These are phyloP conservation scores for Scalesia atractyloides DNA, from an alignment of 129 eudicot genomes.

Conservation along the genomic window DNA sequence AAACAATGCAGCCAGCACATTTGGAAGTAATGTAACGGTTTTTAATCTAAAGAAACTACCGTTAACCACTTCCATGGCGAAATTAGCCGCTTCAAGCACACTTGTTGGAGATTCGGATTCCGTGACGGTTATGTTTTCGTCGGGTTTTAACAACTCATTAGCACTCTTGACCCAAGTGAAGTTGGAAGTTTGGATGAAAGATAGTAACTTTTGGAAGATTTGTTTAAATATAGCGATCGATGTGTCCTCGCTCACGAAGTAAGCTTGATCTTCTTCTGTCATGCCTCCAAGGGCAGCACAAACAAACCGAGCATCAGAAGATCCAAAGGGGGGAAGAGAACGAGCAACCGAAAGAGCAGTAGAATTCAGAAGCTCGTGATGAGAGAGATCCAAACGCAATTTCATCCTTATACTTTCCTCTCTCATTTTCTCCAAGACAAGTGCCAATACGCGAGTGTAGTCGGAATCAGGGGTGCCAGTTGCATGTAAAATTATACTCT, in stretches of 20 bases:
- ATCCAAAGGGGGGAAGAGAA: slow-evolving; percentile 55
- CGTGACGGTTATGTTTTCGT: slow-evolving; percentile 19
- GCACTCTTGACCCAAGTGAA: slow-evolving; percentile 57
- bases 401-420: slow-evolving; percentile 42
- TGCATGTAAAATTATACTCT: slow-evolving; percentile 60
- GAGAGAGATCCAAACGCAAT: slow-evolving; percentile 47
- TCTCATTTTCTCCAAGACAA: slow-evolving; percentile 74
- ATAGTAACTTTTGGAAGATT: slow-evolving; percentile 42
- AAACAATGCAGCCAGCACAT: slow-evolving; percentile 57
- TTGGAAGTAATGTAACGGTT: slow-evolving; percentile 46
- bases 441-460: slow-evolving; percentile 47
- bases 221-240: slow-evolving; percentile 56
- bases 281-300: slow-evolving; percentile 83
- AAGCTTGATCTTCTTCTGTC: slow-evolving; percentile 46
- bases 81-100: slow-evolving; percentile 59
- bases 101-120: slow-evolving; percentile 32
- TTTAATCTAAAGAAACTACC: slow-evolving; percentile 56
- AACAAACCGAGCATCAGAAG: slow-evolving; percentile 53
- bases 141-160: slow-evolving; percentile 36
- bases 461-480: slow-evolving; percentile 34
- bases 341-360: slow-evolving; percentile 53
- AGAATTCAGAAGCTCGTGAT: slow-evolving; percentile 68
- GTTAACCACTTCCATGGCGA: slow-evolving; percentile 69
- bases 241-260: slow-evolving; percentile 57
- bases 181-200: slow-evolving; percentile 55